Evolutionary conservation across 2,329 filamentous ascomycete species (phyloP), one percentile per base, ranked within the genome.

Genomic region (Botrytis hyacinthi): DNA sequence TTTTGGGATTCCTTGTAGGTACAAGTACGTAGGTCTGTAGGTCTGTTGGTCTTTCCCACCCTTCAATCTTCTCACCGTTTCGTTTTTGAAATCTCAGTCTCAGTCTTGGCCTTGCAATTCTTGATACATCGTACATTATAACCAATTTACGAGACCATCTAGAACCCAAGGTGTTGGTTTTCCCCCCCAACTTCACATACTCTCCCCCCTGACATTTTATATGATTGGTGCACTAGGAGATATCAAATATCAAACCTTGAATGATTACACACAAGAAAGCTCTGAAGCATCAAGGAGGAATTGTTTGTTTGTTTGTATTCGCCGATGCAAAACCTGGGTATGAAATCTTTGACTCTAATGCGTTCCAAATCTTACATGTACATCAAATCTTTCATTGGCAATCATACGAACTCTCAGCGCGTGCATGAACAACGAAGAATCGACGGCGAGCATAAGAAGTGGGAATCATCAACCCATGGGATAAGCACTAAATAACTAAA

Each of bases 401-500:
- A 51, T 51, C 40, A 72, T 72, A 72, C 60, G 61, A 66, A n/a
- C 9, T 26, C n/a, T 5, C 65, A 66, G 29, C 29, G 29, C 29
- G 63, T 35, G 32, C 20, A 66, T 37, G 42, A 67, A 51, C 29
- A 37, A 37, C 70, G 44, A 66, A 57, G 22, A 48, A 61, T 18
- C 57, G 32, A 35, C 32, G 59, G n/a, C 26, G 61, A 67, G 46
- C 48, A 67, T 59, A 44, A 32, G 44, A 72, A 57, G 61, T 44
- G 40, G n/a, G 7, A 63, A 67, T 59, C n/a, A 42, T 37, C 1
- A 35, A 22, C 70, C 60, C 48, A 48, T 68, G 61, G 35, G 26
- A 48, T 72, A 54, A 72, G 70, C 62, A 37, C 70, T 68, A 72
- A n/a, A 29, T 29, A 16, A 37, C 70, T 68, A 72, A n/a, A 29